Percentiles rank a stretch among this genome's conserved stretches.
phyloP scores from a whole-genome alignment of 2,329 filamentous ascomycete genomes.

The Pseudocercospora cruenta region DNA sequence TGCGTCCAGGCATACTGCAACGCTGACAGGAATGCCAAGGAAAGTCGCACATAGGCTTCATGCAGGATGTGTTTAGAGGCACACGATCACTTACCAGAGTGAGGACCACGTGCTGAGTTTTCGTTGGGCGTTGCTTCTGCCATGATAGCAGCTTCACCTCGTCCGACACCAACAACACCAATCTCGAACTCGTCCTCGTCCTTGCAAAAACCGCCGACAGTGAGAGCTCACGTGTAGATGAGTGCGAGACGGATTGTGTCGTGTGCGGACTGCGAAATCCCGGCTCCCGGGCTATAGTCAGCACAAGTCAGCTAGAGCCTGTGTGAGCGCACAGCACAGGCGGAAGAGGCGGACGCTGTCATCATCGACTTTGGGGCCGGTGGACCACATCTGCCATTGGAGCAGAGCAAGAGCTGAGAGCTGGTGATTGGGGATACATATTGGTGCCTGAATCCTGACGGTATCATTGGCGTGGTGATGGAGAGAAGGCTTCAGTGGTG shows the following conservation, averaged over 20 bases:
- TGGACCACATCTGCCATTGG: slow-evolving; percentile 4
- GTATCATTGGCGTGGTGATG: slow-evolving; percentile 1
- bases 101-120: slow-evolving; percentile 12
- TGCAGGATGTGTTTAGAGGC: slow-evolving; percentile 11
- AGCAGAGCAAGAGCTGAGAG: background rate
- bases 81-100: slow-evolving; percentile 23
- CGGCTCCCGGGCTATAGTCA: background rate
- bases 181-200: background rate
- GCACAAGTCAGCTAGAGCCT: background rate
- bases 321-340: background rate
- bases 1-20: slow-evolving; percentile 11
- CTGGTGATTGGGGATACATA: background rate
- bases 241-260: background rate
- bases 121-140: background rate
- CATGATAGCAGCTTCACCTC: background rate
- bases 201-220: background rate
- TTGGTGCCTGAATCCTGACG: background rate
- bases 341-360: slow-evolving; percentile 1
- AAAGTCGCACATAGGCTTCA: slow-evolving; percentile 12
- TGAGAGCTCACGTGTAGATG: background rate
- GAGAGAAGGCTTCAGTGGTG: background rate
- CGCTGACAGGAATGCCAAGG: slow-evolving; percentile 13
- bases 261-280: slow-evolving; percentile 4
- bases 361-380: background rate
- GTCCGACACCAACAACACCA: background rate